Base-by-base conservation (phyloP, 73 alveolate genomes). In the Tetrahymena malaccensis region DNA sequence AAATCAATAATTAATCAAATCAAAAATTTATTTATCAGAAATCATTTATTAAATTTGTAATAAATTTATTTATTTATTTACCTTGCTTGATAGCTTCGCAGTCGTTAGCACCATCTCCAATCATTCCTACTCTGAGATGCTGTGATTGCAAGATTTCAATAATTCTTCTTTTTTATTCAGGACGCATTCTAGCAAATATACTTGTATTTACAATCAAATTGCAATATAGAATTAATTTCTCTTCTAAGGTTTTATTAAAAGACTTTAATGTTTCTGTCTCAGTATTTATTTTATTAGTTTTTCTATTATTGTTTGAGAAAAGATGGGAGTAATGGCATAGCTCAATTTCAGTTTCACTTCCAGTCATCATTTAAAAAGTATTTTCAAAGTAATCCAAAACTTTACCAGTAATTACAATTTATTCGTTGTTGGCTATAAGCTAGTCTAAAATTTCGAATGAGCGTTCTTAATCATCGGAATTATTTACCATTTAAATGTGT, bases 61-160 rank as follows among this genome's bases (percentile, higher is more conserved):
- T n/a, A n/a, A n/a, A n/a, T n/a, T n/a, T n/a, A n/a, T n/a, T n/a
- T n/a, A n/a, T n/a, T n/a, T n/a, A n/a, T 89, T 96, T 96, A 55
- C 99, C 99, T 55, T 97, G 94, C 95, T 98, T 97, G 93, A 98
- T 95, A 57, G 99, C 99, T 93, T 96, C 96, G 95, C 99, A 98
- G 96, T 98, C 99, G 96, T 98, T 98, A 11, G 99, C 99, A 5
- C 99, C 99, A 94, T 98, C 99, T 21, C 99, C 99, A 58, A 98
- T 97, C 99, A 98, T 98, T 43, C 97, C 97, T 35, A 98, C 98
- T 43, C 93, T 85, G 95, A 95, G 97, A 56, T 95, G 37, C 44
- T 93, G 70, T 0, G 98, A 94, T 96, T 98, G 94, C 22, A 97
- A 94, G 44, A 97, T 97, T 43, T 96, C 98, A 5, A 98, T 98